Evolutionary conservation across 805 yeast species (phyloP), one percentile per base, ranked within the genome.

Genomic region (Pichia heedii): DNA sequence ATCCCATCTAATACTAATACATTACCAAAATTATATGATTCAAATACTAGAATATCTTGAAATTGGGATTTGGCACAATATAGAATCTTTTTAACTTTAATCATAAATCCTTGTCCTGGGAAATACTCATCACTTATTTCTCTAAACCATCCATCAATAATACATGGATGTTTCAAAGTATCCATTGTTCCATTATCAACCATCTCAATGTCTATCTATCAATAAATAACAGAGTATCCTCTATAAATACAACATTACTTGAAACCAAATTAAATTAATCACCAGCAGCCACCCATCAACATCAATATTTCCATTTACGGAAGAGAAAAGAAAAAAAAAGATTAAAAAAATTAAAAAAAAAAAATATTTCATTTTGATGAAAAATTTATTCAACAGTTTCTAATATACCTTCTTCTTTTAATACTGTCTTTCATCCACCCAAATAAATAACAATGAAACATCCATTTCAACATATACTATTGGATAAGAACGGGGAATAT

Each of bases 1-100:
- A 85, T 85, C 8, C 96, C 96, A 61, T 89, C 95, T 33, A 88
- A 70, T 0, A 86, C 96, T 37, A 88, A 69, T 9, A 89, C 96
- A 57, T 87, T 88, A 22, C 96, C 97, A 56, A 80, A 88, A 39
- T 73, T 70, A 13, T 79, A 66, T 40, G 89, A 80, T 56, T 81
- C 72, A 62, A 88, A 89, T 18, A 88, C 81, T 39, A 87, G 68
- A 32, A 83, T 82, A 57, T 87, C 95, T 65, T 88, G 96, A 65
- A 75, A 88, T 55, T 69, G 71, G 13, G 93, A 81, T 50, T 71
- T 67, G 24, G 77, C 77, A 42, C 78, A 78, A 56, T 82, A 77
- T n/a, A 88, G 66, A 37, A 86, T 69, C 53, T 74, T 58, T 37
- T 76, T 73, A 26, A 87, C 82, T 50, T 73, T 71, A 22, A 88